phyloP scores from a whole-genome alignment of 208 protist genomes.

The Polymyxa betae region DNA sequence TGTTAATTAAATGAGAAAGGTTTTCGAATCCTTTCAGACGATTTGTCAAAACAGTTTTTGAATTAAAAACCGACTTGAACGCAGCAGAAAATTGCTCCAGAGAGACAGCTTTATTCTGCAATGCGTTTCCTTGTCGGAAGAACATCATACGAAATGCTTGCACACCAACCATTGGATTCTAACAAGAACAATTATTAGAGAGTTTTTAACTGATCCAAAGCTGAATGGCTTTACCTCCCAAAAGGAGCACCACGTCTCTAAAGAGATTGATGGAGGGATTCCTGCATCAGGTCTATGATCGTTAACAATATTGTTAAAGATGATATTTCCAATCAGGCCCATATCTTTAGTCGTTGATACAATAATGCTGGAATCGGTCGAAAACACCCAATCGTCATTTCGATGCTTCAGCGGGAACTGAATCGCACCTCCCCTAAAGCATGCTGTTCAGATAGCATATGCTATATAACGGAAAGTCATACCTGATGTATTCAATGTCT shows the following conservation, averaged over 20 bases:
- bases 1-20: not conserved
- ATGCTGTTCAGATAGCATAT: not conserved
- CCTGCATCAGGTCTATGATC: not conserved
- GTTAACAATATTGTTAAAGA: not conserved
- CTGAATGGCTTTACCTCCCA: not conserved
- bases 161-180: not conserved
- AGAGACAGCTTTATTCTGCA: not conserved
- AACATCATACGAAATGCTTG: constrained; percentile 13
- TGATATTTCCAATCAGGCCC: constrained; percentile 6
- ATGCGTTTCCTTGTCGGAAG: constrained; percentile 9
- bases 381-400: not conserved
- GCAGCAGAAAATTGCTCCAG: not conserved
- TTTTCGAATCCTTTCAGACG: constrained; percentile 37
- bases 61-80: constrained; percentile 12
- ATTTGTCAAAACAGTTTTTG: constrained; percentile 29
- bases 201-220: not conserved
- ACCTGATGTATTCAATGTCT: constrained; percentile 35
- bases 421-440: constrained; percentile 1
- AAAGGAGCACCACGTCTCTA: not conserved
- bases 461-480: not conserved
- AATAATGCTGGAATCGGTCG: constrained; percentile 12
- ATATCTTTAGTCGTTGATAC: constrained; percentile 29
- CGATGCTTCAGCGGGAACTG: not conserved
- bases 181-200: not conserved
- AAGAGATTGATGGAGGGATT: not conserved